phyloP scores from a whole-genome alignment of 805 yeast genomes.

The Metahyphopichia silvanorum region DNA sequence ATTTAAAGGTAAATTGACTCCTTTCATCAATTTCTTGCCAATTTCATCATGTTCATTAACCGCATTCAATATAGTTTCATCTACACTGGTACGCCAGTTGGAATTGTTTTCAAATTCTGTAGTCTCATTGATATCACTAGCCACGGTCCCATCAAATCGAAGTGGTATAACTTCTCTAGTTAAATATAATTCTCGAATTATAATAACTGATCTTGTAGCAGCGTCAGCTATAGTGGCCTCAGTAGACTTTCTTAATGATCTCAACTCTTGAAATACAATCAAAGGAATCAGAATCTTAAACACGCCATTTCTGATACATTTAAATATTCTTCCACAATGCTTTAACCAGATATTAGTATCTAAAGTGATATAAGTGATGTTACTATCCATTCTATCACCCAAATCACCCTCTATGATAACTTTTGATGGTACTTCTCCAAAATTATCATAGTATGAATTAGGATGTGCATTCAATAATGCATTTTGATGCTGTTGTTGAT shows the following conservation, averaged over 20 bases:
- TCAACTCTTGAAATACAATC: conserved; percentile 73
- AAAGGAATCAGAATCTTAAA: conserved; percentile 65
- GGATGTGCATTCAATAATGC: conserved; percentile 10
- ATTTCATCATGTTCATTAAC: conserved; percentile 41
- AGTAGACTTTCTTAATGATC: conserved; percentile 66
- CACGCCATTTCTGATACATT: conserved; percentile 58
- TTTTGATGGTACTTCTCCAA: conserved; percentile 15
- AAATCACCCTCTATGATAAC: conserved; percentile 42
- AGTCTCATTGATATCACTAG: conserved; percentile 67
- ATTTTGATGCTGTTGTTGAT: conserved; percentile 18
- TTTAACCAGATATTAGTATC: conserved; percentile 82
- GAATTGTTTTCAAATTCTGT: conserved; percentile 70
- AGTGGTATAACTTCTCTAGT: conserved; percentile 56
- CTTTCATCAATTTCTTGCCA: conserved; percentile 39
- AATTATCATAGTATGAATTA: conserved; percentile 21
- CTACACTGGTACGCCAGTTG: conserved; percentile 70
- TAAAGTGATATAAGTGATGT: conserved; percentile 55
- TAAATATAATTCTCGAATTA: conserved; percentile 61
- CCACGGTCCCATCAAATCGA: conserved; percentile 67
- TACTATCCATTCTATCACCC: conserved; percentile 55
- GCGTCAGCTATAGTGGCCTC: conserved; percentile 76
- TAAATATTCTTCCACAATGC: conserved; percentile 73
- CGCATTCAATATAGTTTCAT: conserved; percentile 60
- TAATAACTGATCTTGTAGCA: conserved; percentile 76
- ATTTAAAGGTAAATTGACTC: conserved; percentile 24